phyloP scores from a whole-genome alignment of 352 stramenopile genomes.

The Paralagenidium karlingii region DNA sequence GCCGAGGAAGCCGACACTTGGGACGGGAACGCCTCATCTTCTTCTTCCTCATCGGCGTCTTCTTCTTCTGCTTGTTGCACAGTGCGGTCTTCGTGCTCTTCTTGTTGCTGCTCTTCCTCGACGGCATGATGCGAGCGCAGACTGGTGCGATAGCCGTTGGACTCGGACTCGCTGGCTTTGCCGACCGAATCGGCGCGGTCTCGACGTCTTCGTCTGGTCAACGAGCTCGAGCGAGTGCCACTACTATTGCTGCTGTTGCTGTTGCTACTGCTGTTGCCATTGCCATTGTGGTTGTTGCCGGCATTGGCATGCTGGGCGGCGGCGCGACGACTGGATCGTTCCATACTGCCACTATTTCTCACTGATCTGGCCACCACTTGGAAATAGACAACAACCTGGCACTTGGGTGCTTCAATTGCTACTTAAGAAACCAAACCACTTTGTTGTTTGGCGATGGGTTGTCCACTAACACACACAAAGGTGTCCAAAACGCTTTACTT shows the following conservation, averaged over 20 bases:
- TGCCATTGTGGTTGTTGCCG: conserved; percentile 5
- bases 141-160: conserved; percentile 51
- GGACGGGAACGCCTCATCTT: too few species aligned
- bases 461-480: too few species aligned
- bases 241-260: conserved; percentile 12
- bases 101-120: conserved; percentile 9
- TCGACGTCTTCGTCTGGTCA: conserved; percentile 14
- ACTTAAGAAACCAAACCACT: too few species aligned
- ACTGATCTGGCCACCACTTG: too few species aligned
- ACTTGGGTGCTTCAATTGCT: too few species aligned
- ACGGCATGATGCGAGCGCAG: conserved; percentile 20
- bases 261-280: conserved; percentile 6
- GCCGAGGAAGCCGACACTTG: background rate
- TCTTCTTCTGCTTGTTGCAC: conserved; percentile 4
- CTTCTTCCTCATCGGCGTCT: conserved; percentile 5
- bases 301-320: conserved; percentile 3
- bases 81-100: conserved; percentile 4
- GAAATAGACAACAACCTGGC: too few species aligned
- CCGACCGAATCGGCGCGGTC: conserved; percentile 11
- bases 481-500: too few species aligned
- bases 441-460: too few species aligned
- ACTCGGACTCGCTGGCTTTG: conserved; percentile 17
- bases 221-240: conserved; percentile 14
- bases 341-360: too few species aligned
- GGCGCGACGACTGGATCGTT: conserved; percentile 33